phyloP scores from a whole-genome alignment of 2,329 filamentous ascomycete genomes.

The Fusarium euwallaceae region DNA sequence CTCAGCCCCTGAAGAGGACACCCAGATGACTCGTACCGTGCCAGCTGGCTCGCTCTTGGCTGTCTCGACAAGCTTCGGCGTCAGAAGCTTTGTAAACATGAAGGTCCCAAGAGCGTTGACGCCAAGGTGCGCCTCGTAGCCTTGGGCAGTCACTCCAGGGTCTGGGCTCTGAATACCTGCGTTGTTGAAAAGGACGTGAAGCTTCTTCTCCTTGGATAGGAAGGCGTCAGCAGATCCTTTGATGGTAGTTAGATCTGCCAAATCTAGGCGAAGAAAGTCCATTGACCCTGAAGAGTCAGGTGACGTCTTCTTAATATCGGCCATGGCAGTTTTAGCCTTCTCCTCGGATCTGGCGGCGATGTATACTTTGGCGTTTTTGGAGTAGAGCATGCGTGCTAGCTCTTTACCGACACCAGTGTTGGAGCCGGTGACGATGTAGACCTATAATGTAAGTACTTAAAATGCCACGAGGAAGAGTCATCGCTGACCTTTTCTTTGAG shows the following conservation, averaged over 20 bases:
- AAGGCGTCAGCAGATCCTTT: conserved; percentile 55
- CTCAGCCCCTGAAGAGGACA: not conserved
- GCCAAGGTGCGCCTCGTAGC: conserved; percentile 46
- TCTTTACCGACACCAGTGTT: conserved; percentile 62
- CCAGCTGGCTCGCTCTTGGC: not conserved
- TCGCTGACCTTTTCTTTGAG: conserved; percentile 42
- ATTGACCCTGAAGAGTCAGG: not conserved
- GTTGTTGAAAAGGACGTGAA: conserved; percentile 61
- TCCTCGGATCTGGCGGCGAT: conserved; percentile 60
- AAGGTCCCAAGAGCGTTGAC: not conserved
- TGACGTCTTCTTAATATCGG: conserved; percentile 34
- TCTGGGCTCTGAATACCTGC: conserved; percentile 37
- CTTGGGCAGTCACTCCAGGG: conserved; percentile 39
- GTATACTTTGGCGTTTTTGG: conserved; percentile 66
- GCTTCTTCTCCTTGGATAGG: conserved; percentile 50
- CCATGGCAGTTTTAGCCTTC: conserved; percentile 47
- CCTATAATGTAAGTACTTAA: too few species aligned
- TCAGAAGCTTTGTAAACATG: not conserved
- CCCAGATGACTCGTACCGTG: not conserved
- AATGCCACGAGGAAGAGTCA: too few species aligned
- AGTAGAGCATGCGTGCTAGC: conserved; percentile 65
- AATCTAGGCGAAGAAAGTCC: conserved; percentile 53
- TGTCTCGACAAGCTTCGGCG: not conserved
- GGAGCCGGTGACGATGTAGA: conserved; percentile 64
- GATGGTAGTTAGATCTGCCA: conserved; percentile 57